These are phyloP conservation scores for Rugonectria rugulosa DNA, from an alignment of 2,329 filamentous ascomycete species.

Conservation along the genomic window DNA sequence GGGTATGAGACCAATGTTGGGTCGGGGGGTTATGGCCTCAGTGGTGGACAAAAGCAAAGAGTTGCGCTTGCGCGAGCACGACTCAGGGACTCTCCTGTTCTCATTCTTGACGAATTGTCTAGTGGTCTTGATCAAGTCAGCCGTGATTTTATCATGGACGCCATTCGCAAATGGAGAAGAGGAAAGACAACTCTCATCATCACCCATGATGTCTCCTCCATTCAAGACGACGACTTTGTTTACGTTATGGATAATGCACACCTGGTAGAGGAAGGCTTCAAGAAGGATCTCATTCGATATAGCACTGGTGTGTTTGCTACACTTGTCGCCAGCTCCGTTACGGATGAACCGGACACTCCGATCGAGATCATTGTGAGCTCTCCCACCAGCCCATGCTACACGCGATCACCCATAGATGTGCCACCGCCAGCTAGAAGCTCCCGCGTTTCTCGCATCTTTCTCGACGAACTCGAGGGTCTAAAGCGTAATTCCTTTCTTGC, in stretches of 20 bases:
- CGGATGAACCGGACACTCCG: slow-evolving; percentile 3
- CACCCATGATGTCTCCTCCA: slow-evolving; percentile 86
- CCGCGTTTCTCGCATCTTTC: slow-evolving; percentile 27
- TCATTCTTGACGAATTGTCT: slow-evolving; percentile 89
- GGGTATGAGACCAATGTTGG: slow-evolving; percentile 79
- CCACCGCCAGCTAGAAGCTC: slow-evolving; percentile 20
- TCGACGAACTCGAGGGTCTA: slow-evolving; percentile 31
- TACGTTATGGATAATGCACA: slow-evolving; percentile 78
- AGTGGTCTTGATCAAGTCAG: slow-evolving; percentile 83
- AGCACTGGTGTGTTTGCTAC: slow-evolving; percentile 55
- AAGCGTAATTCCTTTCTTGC: slow-evolving; percentile 20
- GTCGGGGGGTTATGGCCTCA: slow-evolving; percentile 72
- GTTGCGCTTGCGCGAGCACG: slow-evolving; percentile 81
- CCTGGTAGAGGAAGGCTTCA: slow-evolving; percentile 74
- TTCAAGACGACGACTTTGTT: slow-evolving; percentile 75
- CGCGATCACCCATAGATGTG: slow-evolving; percentile 13
- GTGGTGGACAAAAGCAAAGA: slow-evolving; percentile 85
- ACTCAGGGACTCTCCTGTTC: slow-evolving; percentile 77
- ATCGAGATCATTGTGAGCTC: slow-evolving; percentile 28
- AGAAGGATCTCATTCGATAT: slow-evolving; percentile 59
- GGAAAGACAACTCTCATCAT: slow-evolving; percentile 92
- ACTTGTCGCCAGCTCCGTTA: slow-evolving; percentile 39
- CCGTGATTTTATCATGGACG: slow-evolving; percentile 72
- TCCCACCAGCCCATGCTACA: slow-evolving; percentile 11
- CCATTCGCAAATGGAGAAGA: slow-evolving; percentile 77